A percentile compares a stretch with the other conserved stretches of the same genome.
phyloP scores from a whole-genome alignment of 176 grass and related monocot genomes.

The Musa beccarii region DNA sequence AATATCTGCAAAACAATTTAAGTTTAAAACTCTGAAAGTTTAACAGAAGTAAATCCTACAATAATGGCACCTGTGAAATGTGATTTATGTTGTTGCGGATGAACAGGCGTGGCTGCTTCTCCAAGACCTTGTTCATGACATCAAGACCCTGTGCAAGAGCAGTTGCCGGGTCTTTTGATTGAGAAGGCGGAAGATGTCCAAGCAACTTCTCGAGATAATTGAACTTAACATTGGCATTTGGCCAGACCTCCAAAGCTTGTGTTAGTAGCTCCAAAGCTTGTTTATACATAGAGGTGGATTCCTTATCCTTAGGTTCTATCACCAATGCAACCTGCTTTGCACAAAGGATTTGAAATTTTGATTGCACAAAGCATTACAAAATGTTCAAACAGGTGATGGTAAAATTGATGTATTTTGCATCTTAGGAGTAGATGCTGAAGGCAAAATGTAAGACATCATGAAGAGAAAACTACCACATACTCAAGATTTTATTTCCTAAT shows the following conservation, averaged over 20 bases:
- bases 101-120: slow-evolving; percentile 93
- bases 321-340: slow-evolving; percentile 73
- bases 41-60: neutral
- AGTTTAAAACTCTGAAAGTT: neutral
- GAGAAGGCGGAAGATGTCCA: slow-evolving; percentile 70
- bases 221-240: slow-evolving; percentile 99
- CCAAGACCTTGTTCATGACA: slow-evolving; percentile 99
- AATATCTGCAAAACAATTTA: slow-evolving; percentile 46
- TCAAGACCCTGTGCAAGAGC: slow-evolving; percentile 95
- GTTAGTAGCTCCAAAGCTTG: slow-evolving; percentile 91
- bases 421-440: neutral
- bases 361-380: neutral
- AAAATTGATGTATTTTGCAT: too few relatives aligned
- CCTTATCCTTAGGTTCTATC: slow-evolving; percentile 94
- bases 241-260: slow-evolving; percentile 95
- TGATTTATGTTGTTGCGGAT: slow-evolving; percentile 98
- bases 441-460: neutral
- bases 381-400: neutral
- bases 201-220: slow-evolving; percentile 98
- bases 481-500: neutral
- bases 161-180: slow-evolving; percentile 91
- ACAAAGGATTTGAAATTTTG: slow-evolving; percentile 5
- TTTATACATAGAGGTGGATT: slow-evolving; percentile 89
- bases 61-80: slow-evolving; percentile 71
- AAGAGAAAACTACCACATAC: neutral